A percentile compares a stretch with the other conserved stretches of the same genome.
phyloP scores from a whole-genome alignment of 23 red algal species.

The Chondrus crispus region DNA sequence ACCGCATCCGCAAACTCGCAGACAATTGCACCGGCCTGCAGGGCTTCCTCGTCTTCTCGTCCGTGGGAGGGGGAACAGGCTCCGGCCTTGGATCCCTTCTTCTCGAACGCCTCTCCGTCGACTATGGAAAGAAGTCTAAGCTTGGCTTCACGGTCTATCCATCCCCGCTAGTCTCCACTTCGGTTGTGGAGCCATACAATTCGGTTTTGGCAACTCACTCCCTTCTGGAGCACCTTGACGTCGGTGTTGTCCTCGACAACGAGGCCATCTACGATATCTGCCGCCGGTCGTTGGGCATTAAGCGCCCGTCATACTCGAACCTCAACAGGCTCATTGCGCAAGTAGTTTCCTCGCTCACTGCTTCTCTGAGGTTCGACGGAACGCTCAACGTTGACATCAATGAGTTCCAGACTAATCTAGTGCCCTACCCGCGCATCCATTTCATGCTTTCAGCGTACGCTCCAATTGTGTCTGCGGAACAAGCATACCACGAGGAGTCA shows the following conservation, averaged over 20 bases:
- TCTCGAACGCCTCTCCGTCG: slow-evolving; percentile 93
- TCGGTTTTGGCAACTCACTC: slow-evolving; percentile 98
- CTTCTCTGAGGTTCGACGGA: slow-evolving; percentile 97
- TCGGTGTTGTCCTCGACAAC: slow-evolving; percentile 98
- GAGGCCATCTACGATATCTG: slow-evolving; percentile 99
- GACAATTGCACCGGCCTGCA: slow-evolving; percentile 96
- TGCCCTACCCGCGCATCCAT: slow-evolving; percentile 98
- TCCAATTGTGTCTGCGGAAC: slow-evolving; percentile 89
- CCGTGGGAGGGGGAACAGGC: slow-evolving; percentile 97
- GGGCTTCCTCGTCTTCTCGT: slow-evolving; percentile 95
- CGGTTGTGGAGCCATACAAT: slow-evolving; percentile 99
- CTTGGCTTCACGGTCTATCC: slow-evolving; percentile 99
- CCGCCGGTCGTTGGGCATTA: slow-evolving; percentile 80
- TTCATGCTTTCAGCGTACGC: slow-evolving; percentile 99
- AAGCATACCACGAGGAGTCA: slow-evolving; percentile 95
- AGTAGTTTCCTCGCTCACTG: slow-evolving; percentile 97
- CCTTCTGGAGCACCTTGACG: slow-evolving; percentile 96
- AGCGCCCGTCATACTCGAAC: slow-evolving; percentile 94
- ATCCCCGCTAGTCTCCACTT: slow-evolving; percentile 94
- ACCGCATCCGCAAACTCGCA: slow-evolving; percentile 92
- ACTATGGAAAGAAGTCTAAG: slow-evolving; percentile 99
- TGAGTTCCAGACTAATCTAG: slow-evolving; percentile 99
- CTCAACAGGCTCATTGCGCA: slow-evolving; percentile 98
- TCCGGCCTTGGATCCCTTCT: slow-evolving; percentile 98
- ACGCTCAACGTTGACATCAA: slow-evolving; percentile 98